phyloP scores from a whole-genome alignment of 768 basidiomycete genomes.

The Leccinum truebloodii region DNA sequence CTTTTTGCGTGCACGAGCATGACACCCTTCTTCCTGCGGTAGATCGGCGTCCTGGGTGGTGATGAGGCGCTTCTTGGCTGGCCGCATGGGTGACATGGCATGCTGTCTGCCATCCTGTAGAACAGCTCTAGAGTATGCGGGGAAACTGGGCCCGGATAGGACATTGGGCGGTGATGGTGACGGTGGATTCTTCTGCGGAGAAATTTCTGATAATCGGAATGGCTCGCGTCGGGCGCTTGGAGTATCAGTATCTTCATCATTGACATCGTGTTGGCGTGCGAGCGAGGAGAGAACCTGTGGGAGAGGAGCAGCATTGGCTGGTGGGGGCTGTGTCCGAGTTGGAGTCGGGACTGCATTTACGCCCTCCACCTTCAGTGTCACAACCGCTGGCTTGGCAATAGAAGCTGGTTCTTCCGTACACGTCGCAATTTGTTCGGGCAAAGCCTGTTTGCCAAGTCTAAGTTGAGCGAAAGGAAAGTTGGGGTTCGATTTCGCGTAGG shows the following conservation, averaged over 20 bases:
- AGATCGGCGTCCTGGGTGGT: constrained; percentile 28
- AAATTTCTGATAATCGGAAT: constrained; percentile 53
- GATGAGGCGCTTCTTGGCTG: constrained; percentile 49
- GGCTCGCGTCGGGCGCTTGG: constrained; percentile 13
- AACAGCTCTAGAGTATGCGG: constrained; percentile 12
- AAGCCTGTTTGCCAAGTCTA: constrained; percentile 32
- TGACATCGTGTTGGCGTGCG: constrained; percentile 1
- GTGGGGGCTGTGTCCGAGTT: constrained; percentile 10
- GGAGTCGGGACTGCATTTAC: neutral
- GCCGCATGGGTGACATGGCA: constrained; percentile 42
- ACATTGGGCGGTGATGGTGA: constrained; percentile 9
- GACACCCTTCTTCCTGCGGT: constrained; percentile 15
- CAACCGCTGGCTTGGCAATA: neutral
- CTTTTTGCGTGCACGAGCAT: constrained; percentile 30
- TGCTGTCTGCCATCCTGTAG: constrained; percentile 20
- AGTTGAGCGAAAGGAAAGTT: constrained; percentile 5
- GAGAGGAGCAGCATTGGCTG: neutral
- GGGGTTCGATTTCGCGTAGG: constrained; percentile 5
- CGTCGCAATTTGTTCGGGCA: constrained; percentile 10
- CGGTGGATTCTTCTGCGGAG: constrained; percentile 35
- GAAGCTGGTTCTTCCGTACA: neutral
- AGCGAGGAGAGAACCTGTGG: neutral
- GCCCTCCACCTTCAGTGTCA: constrained; percentile 5
- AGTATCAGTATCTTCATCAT: neutral
- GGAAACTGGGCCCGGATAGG: constrained; percentile 1